phyloP scores from a whole-genome alignment of 2,329 filamentous ascomycete genomes.

The Alternaria hordeiaustralica region DNA sequence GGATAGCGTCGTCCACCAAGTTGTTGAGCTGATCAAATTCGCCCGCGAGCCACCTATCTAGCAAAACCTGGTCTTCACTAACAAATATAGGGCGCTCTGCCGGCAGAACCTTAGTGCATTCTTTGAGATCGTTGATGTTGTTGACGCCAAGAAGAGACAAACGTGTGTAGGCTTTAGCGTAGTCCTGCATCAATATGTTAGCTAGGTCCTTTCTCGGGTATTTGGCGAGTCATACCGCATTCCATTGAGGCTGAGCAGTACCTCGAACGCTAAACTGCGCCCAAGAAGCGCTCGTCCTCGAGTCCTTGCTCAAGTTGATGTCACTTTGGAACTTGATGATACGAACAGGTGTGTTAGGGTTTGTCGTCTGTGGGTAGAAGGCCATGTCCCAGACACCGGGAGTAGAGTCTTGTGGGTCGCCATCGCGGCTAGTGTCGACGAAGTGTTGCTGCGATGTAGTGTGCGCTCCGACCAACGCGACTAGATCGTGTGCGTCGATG shows the following conservation, averaged over 20 bases:
- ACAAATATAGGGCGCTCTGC: constrained; percentile 30
- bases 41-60: constrained; percentile 42
- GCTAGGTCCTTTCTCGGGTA: background rate
- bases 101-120: constrained; percentile 62
- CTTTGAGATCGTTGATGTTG: constrained; percentile 62
- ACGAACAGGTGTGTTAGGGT: constrained; percentile 29
- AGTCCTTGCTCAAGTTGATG: constrained; percentile 43
- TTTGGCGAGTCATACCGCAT: constrained; percentile 32
- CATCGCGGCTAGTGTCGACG: constrained; percentile 38
- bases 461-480: constrained; percentile 48
- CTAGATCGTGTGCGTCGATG: constrained; percentile 46
- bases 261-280: constrained; percentile 29
- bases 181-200: constrained; percentile 46
- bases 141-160: constrained; percentile 63
- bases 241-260: constrained; percentile 41
- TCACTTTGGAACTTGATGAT: constrained; percentile 49
- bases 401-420: constrained; percentile 46
- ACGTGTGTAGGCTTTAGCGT: constrained; percentile 61
- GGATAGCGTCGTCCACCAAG: constrained; percentile 43
- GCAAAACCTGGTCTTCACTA: constrained; percentile 33
- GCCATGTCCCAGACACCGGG: constrained; percentile 48
- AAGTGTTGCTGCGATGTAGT: constrained; percentile 48
- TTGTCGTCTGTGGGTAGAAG: constrained; percentile 46
- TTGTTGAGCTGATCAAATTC: constrained; percentile 44
- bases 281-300: constrained; percentile 44